Evolutionary conservation across 2,329 filamentous ascomycete genomes (phyloP).

Genomic region (Fulvia fulva): DNA sequence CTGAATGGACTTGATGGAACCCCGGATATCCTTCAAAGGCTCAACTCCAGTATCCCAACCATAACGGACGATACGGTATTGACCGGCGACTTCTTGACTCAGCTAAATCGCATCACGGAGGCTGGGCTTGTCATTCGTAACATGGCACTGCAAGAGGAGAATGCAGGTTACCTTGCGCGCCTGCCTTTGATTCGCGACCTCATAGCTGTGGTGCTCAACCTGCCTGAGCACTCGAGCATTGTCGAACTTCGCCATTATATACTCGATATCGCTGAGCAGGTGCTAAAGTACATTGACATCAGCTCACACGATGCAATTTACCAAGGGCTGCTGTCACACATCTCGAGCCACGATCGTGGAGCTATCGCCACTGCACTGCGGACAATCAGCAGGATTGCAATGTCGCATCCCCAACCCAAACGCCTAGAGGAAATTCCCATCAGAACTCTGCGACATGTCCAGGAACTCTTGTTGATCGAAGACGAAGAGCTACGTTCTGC

Average conservation of each 20-base stretch:
- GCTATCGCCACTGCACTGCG: conserved; percentile 75
- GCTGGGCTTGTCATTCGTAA: conserved; percentile 86
- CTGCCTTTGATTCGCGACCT: conserved; percentile 75
- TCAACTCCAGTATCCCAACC: conserved; percentile 56
- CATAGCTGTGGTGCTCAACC: conserved; percentile 73
- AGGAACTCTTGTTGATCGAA: conserved; percentile 71
- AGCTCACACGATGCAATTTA: conserved; percentile 75
- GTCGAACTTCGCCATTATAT: conserved; percentile 87
- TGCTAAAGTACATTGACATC: conserved; percentile 76
- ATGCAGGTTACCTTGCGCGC: conserved; percentile 74
- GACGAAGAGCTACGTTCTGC: conserved; percentile 88
- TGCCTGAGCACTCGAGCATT: conserved; percentile 67
- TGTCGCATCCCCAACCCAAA: conserved; percentile 78
- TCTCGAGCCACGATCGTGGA: conserved; percentile 66
- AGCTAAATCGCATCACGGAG: conserved; percentile 74
- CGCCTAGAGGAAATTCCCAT: conserved; percentile 67
- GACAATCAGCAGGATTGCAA: conserved; percentile 80
- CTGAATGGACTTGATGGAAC: conserved; percentile 66
- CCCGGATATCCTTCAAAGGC: conserved; percentile 66
- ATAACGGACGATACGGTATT: conserved; percentile 66
- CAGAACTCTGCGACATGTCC: conserved; percentile 62
- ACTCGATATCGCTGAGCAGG: conserved; percentile 84
- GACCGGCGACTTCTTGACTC: conserved; percentile 65
- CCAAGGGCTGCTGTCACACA: conserved; percentile 59
- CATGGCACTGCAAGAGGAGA: conserved; percentile 91